phyloP scores from a whole-genome alignment of 768 basidiomycete species.

The Solioccasus polychromus region DNA sequence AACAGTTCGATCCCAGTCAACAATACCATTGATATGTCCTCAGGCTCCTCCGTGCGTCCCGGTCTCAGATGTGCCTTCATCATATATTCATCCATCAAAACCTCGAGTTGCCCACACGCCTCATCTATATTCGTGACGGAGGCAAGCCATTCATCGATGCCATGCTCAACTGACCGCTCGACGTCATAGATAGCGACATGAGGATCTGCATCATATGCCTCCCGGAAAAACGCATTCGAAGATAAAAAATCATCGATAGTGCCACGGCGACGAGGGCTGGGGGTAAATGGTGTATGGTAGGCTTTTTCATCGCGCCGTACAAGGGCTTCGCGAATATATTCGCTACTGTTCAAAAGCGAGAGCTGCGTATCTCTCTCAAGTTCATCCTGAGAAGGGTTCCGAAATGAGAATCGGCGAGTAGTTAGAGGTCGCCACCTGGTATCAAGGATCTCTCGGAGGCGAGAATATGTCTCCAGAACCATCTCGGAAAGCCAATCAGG shows the following conservation, averaged over 20 bases:
- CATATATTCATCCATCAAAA: conserved; percentile 29
- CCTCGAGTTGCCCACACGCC: conserved; percentile 15
- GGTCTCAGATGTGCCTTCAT: neutral
- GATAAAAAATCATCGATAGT: conserved; percentile 17
- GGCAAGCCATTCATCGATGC: conserved; percentile 32
- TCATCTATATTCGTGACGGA: neutral
- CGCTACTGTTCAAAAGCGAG: conserved; percentile 28
- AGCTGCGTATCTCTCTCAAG: conserved; percentile 29
- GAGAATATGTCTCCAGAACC: conserved; percentile 32
- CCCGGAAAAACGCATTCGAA: conserved; percentile 2
- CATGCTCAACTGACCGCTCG: conserved; percentile 30
- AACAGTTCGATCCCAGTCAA: conserved; percentile 36
- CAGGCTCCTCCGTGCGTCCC: conserved; percentile 28
- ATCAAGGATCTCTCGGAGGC: conserved; percentile 22
- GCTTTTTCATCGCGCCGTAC: conserved; percentile 4
- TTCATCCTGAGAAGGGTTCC: conserved; percentile 3
- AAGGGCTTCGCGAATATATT: conserved; percentile 27
- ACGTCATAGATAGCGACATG: conserved; percentile 34
- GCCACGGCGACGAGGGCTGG: conserved; percentile 2
- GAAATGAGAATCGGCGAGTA: conserved; percentile 20
- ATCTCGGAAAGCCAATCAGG: conserved; percentile 35
- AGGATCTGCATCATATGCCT: conserved; percentile 2
- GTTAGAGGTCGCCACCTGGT: conserved; percentile 32
- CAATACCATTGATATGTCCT: conserved; percentile 38
- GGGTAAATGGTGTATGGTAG: neutral